phyloP scores from a whole-genome alignment of 2,329 filamentous ascomycete genomes.

The Triangularia verruculosa region DNA sequence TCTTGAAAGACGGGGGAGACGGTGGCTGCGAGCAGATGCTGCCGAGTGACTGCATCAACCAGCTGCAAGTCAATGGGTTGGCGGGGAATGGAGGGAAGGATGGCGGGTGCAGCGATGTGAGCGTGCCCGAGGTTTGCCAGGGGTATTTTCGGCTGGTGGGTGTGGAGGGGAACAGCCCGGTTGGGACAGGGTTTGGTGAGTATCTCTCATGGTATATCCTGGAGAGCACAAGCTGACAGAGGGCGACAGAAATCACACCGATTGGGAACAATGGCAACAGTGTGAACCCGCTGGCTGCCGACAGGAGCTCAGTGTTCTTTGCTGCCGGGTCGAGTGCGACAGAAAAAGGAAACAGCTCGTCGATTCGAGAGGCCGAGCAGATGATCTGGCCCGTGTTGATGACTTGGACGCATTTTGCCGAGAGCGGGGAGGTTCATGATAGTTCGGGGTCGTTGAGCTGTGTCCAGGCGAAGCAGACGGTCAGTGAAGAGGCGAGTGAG shows the following conservation, averaged over 20 bases:
- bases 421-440: constrained; percentile 16
- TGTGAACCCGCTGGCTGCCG: neutral
- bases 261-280: neutral
- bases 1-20: neutral
- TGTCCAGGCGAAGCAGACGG: constrained; percentile 9
- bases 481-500: neutral
- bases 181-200: neutral
- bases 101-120: constrained; percentile 12
- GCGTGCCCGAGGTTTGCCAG: constrained; percentile 15
- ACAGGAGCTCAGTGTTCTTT: constrained; percentile 13
- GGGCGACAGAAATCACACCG: constrained; percentile 3
- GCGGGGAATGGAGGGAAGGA: neutral
- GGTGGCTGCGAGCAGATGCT: constrained; percentile 12
- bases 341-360: constrained; percentile 8
- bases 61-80: constrained; percentile 18
- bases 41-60: constrained; percentile 15
- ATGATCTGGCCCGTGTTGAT: constrained; percentile 23
- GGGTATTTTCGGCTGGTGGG: constrained; percentile 1
- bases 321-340: constrained; percentile 9
- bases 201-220: neutral
- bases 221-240: neutral
- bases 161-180: neutral
- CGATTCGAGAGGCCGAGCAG: constrained; percentile 9
- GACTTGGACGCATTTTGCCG: constrained; percentile 23
- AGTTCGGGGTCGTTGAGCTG: constrained; percentile 19